Conservation (phyloP, 805 yeast genomes). For the Spathaspora sp. region DNA sequence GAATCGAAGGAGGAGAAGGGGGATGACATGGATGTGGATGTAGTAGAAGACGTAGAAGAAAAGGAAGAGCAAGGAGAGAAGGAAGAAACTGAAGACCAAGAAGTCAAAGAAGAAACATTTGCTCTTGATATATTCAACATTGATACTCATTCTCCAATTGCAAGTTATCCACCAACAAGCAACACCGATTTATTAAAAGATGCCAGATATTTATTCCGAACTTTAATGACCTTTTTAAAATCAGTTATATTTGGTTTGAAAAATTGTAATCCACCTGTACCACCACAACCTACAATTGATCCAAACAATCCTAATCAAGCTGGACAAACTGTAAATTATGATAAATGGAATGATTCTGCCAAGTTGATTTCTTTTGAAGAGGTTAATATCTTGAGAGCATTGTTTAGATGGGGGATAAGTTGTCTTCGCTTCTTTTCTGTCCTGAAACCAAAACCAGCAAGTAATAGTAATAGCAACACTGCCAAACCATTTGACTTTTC, state of each 20-base stretch:
- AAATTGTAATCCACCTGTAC: constrained; percentile 77
- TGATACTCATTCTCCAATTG: constrained; percentile 52
- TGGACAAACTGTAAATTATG: constrained; percentile 37
- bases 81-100: not conserved
- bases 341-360: constrained; percentile 80
- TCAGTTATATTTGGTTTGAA: constrained; percentile 87
- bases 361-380: constrained; percentile 83
- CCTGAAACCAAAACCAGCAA: constrained; percentile 44
- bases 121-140: constrained; percentile 32
- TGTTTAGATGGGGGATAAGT: constrained; percentile 80
- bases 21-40: constrained; percentile 4
- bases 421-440: constrained; percentile 75
- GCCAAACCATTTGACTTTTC: constrained; percentile 51
- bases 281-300: constrained; percentile 41
- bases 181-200: constrained; percentile 75
- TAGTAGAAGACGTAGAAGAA: not conserved
- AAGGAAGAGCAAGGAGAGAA: constrained; percentile 7
- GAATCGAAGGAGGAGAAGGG: not conserved
- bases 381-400: constrained; percentile 64
- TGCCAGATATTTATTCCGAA: constrained; percentile 82
- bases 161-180: constrained; percentile 45
- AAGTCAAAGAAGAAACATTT: constrained; percentile 6
- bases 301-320: constrained; percentile 36
- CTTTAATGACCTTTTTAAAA: constrained; percentile 84
- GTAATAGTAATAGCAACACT: constrained; percentile 6